A percentile compares a stretch with the other conserved stretches of the same genome.
These are phyloP conservation scores for Ascoidea rubescens DNA, from an alignment of 805 yeast genomes.

Conservation along the genomic window DNA sequence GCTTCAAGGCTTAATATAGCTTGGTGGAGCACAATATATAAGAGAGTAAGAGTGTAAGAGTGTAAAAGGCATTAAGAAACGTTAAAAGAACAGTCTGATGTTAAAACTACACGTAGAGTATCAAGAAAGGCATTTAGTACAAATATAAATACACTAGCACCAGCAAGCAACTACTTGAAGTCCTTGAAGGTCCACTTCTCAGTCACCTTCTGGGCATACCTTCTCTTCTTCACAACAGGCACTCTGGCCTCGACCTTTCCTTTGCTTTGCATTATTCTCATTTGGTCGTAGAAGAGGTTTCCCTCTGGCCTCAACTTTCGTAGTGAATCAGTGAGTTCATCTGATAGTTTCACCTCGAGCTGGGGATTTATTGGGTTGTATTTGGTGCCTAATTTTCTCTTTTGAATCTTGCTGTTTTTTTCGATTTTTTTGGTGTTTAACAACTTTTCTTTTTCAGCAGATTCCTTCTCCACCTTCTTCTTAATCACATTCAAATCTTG, in stretches of 20 bases:
- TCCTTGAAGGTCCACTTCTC: constrained; percentile 94
- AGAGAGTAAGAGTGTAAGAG: too few species aligned
- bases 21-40: too few species aligned
- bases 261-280: constrained; percentile 66
- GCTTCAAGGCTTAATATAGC: too few species aligned
- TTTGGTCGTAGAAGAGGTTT: constrained; percentile 65
- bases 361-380: constrained; percentile 32
- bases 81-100: too few species aligned
- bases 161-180: constrained; percentile 36
- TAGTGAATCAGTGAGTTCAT: constrained; percentile 76
- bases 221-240: constrained; percentile 50
- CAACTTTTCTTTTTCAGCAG: constrained; percentile 11
- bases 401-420: constrained; percentile 19
- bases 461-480: constrained; percentile 12
- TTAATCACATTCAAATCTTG: constrained; percentile 27
- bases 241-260: constrained; percentile 83
- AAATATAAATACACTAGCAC: too few species aligned
- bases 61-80: too few species aligned
- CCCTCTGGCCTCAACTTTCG: constrained; percentile 87
- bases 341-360: constrained; percentile 70
- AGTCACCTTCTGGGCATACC: constrained; percentile 60
- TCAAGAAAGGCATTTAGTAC: too few species aligned
- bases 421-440: constrained; percentile 13
- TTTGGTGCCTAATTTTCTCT: constrained; percentile 29
- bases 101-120: too few species aligned